These are phyloP conservation scores for Verticillium isaacii DNA, from an alignment of 2,329 filamentous ascomycete genomes.

Conservation along the genomic window DNA sequence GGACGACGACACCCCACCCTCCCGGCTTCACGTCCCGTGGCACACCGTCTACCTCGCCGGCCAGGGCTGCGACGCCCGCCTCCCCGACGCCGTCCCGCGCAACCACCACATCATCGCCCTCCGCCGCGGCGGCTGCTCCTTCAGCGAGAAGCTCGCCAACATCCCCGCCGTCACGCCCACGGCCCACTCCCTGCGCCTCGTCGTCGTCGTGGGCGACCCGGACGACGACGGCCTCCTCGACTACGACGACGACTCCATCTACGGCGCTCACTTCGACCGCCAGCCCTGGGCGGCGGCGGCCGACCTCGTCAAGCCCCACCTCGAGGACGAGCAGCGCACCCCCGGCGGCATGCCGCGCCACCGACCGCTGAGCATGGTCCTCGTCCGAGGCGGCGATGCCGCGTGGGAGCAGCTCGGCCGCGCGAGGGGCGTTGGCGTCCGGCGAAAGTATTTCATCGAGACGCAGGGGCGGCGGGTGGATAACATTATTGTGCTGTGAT, in stretches of 20 bases:
- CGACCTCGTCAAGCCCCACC: slow-evolving; percentile 53
- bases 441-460: slow-evolving; percentile 73
- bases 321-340: slow-evolving; percentile 71
- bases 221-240: slow-evolving; percentile 25
- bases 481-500: slow-evolving; percentile 63
- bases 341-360: slow-evolving; percentile 63
- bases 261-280: slow-evolving; percentile 11
- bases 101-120: slow-evolving; percentile 76
- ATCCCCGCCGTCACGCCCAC: slow-evolving; percentile 73
- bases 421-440: slow-evolving; percentile 67
- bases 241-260: slow-evolving; percentile 22
- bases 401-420: slow-evolving; percentile 59
- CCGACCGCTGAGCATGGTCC: slow-evolving; percentile 74
- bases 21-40: slow-evolving; percentile 55
- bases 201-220: slow-evolving; percentile 64
- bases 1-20: slow-evolving; percentile 14
- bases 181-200: slow-evolving; percentile 64
- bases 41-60: slow-evolving; percentile 65
- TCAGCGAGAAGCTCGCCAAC: slow-evolving; percentile 75
- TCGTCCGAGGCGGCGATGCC: slow-evolving; percentile 66
- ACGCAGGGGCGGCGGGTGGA: slow-evolving; percentile 75
- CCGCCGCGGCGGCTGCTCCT: slow-evolving; percentile 77
- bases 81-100: slow-evolving; percentile 45
- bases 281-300: slow-evolving; percentile 15
- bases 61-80: slow-evolving; percentile 57